Evolutionary conservation across 2,329 filamentous ascomycete species (phyloP), one percentile per base, ranked within the genome.

Genomic region (Pseudopithomyces chartarum): DNA sequence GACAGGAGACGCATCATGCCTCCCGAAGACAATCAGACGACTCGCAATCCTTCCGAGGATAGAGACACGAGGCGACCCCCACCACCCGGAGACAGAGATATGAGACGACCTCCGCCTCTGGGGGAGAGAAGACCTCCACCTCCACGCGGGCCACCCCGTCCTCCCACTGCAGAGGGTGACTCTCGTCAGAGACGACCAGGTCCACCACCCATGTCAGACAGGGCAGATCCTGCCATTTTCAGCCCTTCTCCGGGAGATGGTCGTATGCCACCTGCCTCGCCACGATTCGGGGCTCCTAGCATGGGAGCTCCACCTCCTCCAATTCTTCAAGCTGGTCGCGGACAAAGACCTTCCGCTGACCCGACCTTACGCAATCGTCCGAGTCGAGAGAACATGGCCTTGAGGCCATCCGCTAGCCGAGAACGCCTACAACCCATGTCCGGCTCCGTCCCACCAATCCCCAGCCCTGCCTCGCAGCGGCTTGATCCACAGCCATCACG

Each of bases 401-500:
- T 70, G 57, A 69, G 71, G 13, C 64, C 67, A 15, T 62, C 63
- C 32, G 69, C 69, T 47, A 68, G 64, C 52, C 63, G 70, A 52
- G 73, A 73, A 48, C 67, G 66, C 38, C 60, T 70, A 60, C 59
- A 63, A n/a, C 62, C 66, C 44, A 56, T 56, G 46, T 62, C 63
- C n/a, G 58, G 56, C 20, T 50, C 56, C 23, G 39, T 49, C 19
- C 64, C 56, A 13, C 64, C 69, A 54, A 60, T 73, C 12, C 64
- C 69, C 47, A 63, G 63, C 11, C 63, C 69, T 26, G 57, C 67
- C 34, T 66, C 76, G 22, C 63, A 75, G 48, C 71, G 76, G 32
- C 60, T 77, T 50, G 78, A 74, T 6, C 76, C 77, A 3, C 72
- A 79, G 48, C 75, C 76, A 12, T 78, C 78, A 1, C 66, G 65